Evolutionary conservation across 495 filamentous ascomycete genomes (phyloP), one percentile per base, ranked within the genome.

Genomic region (Trichoderma asperelloides): DNA sequence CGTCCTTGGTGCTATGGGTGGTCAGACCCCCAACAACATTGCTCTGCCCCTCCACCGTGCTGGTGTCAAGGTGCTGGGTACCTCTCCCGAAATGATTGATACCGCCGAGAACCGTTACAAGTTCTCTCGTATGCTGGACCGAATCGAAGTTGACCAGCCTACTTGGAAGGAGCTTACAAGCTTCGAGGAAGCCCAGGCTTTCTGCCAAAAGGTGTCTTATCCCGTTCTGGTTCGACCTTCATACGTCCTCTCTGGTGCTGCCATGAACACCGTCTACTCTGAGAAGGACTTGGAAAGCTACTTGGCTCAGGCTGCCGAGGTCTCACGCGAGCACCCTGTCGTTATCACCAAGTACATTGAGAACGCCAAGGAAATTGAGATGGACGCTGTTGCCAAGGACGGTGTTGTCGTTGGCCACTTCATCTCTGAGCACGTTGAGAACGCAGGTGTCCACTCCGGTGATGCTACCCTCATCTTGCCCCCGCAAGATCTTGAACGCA

Each of bases 291-390:
- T 98, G 37, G 88, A 92, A 76, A 87, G 90, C 69, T 97, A 96
- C 79, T 87, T 98, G 39, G 78, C 89, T 51, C 93, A 95, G 70
- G 94, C 94, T 51, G 87, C 86, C 63, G 91, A 96, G 55, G 95
- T 98, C 68, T 97, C 94, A 23, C 89, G 89, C 45, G 95, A 98
- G 74, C 92, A 97, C 78, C 94, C 94, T 21, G 94, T 98, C 28
- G 94, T 98, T 67, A 98, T 98, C 76, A 97, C 94, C 64, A 96
- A 98, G 79, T 97, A 96, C 79, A 97, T 98, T 69, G 92, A 96
- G 78, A 93, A 93, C 70, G 94, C 94, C 30, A 88, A 97, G 80
- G 94, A 98, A 74, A 97, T 98, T 70, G 94, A 98, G 77, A 94
- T 97, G 80, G 94, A 98, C 74, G 95, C 90, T 65, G 95, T 98